Evolutionary conservation across 345 rosid genomes (phyloP), one percentile per base, ranked within the genome.

Genomic region (Iberis pinnata): DNA sequence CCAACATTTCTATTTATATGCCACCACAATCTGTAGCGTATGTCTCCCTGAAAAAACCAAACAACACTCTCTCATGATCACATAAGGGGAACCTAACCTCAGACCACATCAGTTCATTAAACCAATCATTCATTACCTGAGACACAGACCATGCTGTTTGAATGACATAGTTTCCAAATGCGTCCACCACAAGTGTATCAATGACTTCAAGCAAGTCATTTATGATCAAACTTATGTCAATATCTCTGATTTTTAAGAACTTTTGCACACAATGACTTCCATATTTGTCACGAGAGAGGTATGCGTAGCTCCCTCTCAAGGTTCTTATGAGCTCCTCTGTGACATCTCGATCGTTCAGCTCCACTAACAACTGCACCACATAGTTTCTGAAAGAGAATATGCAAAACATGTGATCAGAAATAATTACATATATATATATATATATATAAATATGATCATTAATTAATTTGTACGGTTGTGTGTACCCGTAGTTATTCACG

Each of bases 211-310:
- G 58, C 67, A 88, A 24, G 77, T 88, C 89, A 36, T 13, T 0
- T 37, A 80, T 39, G 41, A 88, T 82, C 54, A 53, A 33, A 4
- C 44, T 43, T 0, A 76, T 65, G 18, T 62, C 68, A 7, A 56
- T 64, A 22, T 60, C 75, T 16, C 56, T 72, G 12, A 2, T 20
- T 8, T 11, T 6, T 72, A 88, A 45, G 61, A 80, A 80, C 49
- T 60, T 74, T 71, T 88, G 86, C 68, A 88, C 96, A 3, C 75
- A 86, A 25, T 84, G 73, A 49, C 94, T 84, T 3, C 86, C 96
- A 24, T 75, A 80, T 63, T 81, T 88, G 22, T 80, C 75, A 60
- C 73, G 73, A 13, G 81, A 70, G 40, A 84, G 86, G 44, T 61
- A 37, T 8, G 35, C 51, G 20, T 50, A 82, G 39, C 39, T 50